Percentiles rank a stretch among this genome's conserved stretches.
Evolutionary conservation across 164 flowering plant species (phyloP).

Genomic region (Nymphaea thermarum): DNA sequence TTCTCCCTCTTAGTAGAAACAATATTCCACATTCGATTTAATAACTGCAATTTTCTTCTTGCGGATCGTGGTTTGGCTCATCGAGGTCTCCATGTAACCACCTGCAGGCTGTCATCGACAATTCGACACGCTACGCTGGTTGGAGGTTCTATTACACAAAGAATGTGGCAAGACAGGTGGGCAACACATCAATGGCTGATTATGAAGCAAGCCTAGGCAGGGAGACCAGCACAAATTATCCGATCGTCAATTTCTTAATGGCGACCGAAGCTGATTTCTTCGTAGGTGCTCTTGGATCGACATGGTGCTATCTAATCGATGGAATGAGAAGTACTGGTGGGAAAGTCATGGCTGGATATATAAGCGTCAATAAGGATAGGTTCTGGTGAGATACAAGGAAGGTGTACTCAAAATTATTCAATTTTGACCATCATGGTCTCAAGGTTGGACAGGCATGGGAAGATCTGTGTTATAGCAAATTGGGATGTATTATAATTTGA

Average conservation of each 20-base stretch:
- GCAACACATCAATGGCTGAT: slow-evolving; percentile 69
- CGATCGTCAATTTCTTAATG: slow-evolving; percentile 69
- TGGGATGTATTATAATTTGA: neutral
- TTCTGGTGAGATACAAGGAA: slow-evolving; percentile 36
- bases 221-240: slow-evolving; percentile 67
- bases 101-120: slow-evolving; percentile 68
- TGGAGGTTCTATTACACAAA: slow-evolving; percentile 81
- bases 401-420: no score
- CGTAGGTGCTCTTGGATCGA: slow-evolving; percentile 91
- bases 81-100: no score
- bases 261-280: slow-evolving; percentile 70
- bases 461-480: neutral
- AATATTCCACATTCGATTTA: no score
- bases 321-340: slow-evolving; percentile 95
- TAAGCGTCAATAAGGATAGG: slow-evolving; percentile 69
- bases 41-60: no score
- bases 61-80: no score
- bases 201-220: slow-evolving; percentile 92
- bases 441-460: neutral
- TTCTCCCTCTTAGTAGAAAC: no score
- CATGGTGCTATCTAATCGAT: slow-evolving; percentile 94
- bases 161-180: slow-evolving; percentile 66
- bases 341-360: slow-evolving; percentile 70
- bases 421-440: no score
- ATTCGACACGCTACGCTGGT: slow-evolving; percentile 32